Evolutionary conservation across 2,329 filamentous ascomycete genomes (phyloP), one percentile per base, ranked within the genome.

Genomic region (Cladophialophora psammophila): DNA sequence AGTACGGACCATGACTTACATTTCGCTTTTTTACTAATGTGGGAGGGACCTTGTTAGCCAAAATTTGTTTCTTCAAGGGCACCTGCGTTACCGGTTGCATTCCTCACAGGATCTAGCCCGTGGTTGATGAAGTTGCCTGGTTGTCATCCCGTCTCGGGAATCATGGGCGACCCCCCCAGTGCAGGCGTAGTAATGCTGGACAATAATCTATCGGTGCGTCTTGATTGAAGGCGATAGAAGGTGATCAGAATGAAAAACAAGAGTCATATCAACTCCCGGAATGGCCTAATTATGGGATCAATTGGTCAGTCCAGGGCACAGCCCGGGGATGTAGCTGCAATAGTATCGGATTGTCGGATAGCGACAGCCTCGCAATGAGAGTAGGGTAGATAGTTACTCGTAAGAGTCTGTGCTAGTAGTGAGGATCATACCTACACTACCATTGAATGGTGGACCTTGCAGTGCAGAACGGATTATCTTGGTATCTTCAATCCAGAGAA

Each of bases 61-160:
- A 34, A 35, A 8, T 12, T 56, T 34, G 6, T 10, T 15, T 56
- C 5, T 56, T 5, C 45, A 26, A 50, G 45, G 2, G 20, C 13
- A 3, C 18, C 45, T 35, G 0, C 13, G 12, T 35, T 55, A 55
- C 52, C 52, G 52, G 31, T 55, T 55, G 31, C 52, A 55, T 55
- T 59, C 38, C 56, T 59, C 56, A 15, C 56, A 59, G 31, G 35
- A 59, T 31, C 56, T 59, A 13, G 26, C 31, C 34, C 52, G 31
- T 8, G 52, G 31, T 20, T 55, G 52, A 55, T 55, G 31, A 50
- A 26, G 45, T 26, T 50, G 20, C 18, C 18, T 20, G 20, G 45
- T 50, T n/a, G 45, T 26, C 45, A 50, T 50, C 45, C 45, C 45
- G 18, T 12, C 9, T 20, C 10, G 18, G 45, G 20, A 4, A 26